Evolutionary conservation across 768 basidiomycete genomes (phyloP).

Genomic region (Kwoniella heveanensis): DNA sequence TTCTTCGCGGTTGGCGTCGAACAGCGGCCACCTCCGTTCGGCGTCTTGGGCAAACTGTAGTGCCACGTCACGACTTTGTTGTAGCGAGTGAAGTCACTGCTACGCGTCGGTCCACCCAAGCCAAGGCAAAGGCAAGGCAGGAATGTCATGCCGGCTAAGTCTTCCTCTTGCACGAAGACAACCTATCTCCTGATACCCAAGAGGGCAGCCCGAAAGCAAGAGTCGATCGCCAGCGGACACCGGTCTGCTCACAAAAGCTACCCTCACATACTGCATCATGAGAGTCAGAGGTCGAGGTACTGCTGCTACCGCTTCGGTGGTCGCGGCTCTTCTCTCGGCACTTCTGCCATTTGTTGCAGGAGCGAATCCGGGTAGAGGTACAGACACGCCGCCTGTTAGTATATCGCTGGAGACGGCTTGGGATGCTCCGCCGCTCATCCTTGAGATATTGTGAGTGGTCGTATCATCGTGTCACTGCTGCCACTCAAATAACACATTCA

Average conservation of each 20-base stretch:
- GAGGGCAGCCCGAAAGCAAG: too few species aligned
- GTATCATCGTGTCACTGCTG: neutral
- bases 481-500: too few species aligned
- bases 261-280: neutral
- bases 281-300: slow-evolving; percentile 1
- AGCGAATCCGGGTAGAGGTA: slow-evolving; percentile 18
- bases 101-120: neutral
- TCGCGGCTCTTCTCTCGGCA: slow-evolving; percentile 3
- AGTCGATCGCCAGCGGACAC: too few species aligned
- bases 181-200: too few species aligned
- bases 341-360: neutral
- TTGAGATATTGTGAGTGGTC: slow-evolving; percentile 67
- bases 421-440: slow-evolving; percentile 65
- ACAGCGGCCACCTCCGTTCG: slow-evolving; percentile 2
- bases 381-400: slow-evolving; percentile 61
- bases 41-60: too few species aligned
- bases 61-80: slow-evolving; percentile 27
- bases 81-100: neutral
- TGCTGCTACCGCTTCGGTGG: slow-evolving; percentile 2
- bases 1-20: too few species aligned
- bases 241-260: neutral
- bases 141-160: neutral
- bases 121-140: neutral
- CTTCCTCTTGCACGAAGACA: too few species aligned
- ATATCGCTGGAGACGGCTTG: slow-evolving; percentile 68